Base-by-base conservation (phyloP, 192 early-diverging fungal genomes). In the Helicostylum pulchrum region DNA sequence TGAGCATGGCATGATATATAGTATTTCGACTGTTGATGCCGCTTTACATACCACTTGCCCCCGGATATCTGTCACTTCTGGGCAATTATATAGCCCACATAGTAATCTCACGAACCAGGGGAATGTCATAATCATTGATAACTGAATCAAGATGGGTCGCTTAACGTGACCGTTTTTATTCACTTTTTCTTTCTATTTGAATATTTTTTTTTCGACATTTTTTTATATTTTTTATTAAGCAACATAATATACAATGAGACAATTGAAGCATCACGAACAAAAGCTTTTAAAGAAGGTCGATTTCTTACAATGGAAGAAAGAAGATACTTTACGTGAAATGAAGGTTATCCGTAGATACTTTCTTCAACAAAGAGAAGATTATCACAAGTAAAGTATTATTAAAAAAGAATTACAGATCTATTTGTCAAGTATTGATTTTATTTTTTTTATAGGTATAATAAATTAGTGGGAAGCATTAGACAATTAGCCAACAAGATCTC, bases 211-310 rank as follows among this genome's bases (percentile, higher is more conserved):
- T 48, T 17, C 2, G 5, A 15, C 15, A 17, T 48, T n/a, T 14
- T 15, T 48, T 6, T 48, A 15, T 19, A 39, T 39, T 10, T 39
- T 39, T 39, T 48, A 14, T 36, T 56, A 39, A 19, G 4, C 31
- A 53, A 53, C 53, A 30, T 4, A 17, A 10, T 48, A 48, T 12
- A 48, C 14, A 57, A 82, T 84, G 75, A 79, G 91, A 68, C 84
- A 94, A 73, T 78, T 97, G 65, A 92, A 96, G 66, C 87, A 87
- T 83, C 94, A 97, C 83, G 95, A 97, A 79, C 82, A 94, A 74
- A 97, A 96, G 82, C 84, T 97, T 9, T 83, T 97, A 45, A 90
- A 91, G 74, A 97, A 96, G 82, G 94, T 97, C 53, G 91, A 97
- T 76, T 96, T 97, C 70, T 70, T 97, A 66, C 85, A 90, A 77